Evolutionary conservation across 345 rosid genomes (phyloP).

Genomic region (Draba incana): DNA sequence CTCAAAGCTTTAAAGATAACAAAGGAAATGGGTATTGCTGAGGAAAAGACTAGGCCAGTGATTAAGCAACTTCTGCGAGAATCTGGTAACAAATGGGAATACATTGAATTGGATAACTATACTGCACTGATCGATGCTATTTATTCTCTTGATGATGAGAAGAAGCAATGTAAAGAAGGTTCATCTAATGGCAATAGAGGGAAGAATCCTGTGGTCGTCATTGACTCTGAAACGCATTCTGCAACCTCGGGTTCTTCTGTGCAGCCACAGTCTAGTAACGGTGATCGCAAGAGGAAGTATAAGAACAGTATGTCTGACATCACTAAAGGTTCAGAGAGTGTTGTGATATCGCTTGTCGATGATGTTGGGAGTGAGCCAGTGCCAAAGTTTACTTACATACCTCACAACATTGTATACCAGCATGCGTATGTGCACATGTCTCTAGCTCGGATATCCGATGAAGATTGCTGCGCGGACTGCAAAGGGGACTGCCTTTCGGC

Average conservation of each 20-base stretch:
- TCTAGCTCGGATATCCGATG: constrained; percentile 72
- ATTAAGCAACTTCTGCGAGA: constrained; percentile 49
- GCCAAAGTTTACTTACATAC: constrained; percentile 71
- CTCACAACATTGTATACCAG: constrained; percentile 62
- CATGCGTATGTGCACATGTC: constrained; percentile 65
- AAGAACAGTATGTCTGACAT: constrained; percentile 43
- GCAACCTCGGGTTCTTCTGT: constrained; percentile 29
- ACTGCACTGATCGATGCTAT: constrained; percentile 58
- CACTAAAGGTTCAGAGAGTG: constrained; percentile 64
- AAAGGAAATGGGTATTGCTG: constrained; percentile 52
- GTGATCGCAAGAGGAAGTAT: constrained; percentile 37
- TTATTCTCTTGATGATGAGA: constrained; percentile 50
- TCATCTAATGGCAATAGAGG: constrained; percentile 36
- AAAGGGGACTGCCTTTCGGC: constrained; percentile 71
- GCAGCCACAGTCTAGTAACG: constrained; percentile 22
- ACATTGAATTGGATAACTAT: constrained; percentile 60
- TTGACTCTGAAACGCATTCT: constrained; percentile 31
- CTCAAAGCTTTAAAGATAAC: constrained; percentile 50
- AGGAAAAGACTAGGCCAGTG: constrained; percentile 51
- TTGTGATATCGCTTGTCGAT: constrained; percentile 62
- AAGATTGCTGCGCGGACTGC: constrained; percentile 72
- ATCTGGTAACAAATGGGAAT: constrained; percentile 59
- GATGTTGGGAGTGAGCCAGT: constrained; percentile 49
- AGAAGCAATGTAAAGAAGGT: constrained; percentile 35
- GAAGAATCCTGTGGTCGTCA: constrained; percentile 19